Evolutionary conservation across 1,284 basidiomycete species (phyloP).

Genomic region (Tetrapyrgos nigripes): DNA sequence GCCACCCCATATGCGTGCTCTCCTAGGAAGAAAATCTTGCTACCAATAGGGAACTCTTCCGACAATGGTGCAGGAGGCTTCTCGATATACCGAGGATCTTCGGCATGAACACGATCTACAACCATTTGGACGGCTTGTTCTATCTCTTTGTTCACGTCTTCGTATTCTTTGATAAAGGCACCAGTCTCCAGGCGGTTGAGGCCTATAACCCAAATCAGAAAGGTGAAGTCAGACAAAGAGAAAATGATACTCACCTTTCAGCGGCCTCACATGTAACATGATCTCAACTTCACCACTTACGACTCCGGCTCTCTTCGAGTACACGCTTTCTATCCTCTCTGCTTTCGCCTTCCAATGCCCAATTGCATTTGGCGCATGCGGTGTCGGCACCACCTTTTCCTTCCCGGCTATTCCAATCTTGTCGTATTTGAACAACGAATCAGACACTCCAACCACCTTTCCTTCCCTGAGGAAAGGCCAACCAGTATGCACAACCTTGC

Average conservation of each 20-base stretch:
- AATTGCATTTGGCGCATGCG: slow-evolving; percentile 72
- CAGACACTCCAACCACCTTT: slow-evolving; percentile 86
- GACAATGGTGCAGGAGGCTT: slow-evolving; percentile 81
- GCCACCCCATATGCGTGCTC: slow-evolving; percentile 95
- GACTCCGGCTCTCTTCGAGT: slow-evolving; percentile 92
- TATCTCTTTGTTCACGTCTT: slow-evolving; percentile 79
- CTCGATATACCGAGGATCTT: slow-evolving; percentile 91
- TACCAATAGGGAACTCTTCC: slow-evolving; percentile 91
- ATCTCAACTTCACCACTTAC: slow-evolving; percentile 85
- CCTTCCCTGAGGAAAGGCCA: slow-evolving; percentile 98
- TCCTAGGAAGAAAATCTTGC: slow-evolving; percentile 95
- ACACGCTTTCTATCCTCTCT: slow-evolving; percentile 82
- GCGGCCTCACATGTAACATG: slow-evolving; percentile 82
- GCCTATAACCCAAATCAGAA: slow-evolving; percentile 49
- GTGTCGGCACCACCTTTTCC: slow-evolving; percentile 68
- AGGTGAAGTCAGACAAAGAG: background rate
- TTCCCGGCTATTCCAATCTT: slow-evolving; percentile 45
- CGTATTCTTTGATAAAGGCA: slow-evolving; percentile 95
- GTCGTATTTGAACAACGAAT: slow-evolving; percentile 89
- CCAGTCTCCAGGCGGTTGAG: slow-evolving; percentile 89
- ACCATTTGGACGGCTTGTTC: slow-evolving; percentile 89
- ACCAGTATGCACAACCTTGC: slow-evolving; percentile 79
- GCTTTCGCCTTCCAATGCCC: slow-evolving; percentile 80
- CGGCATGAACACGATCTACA: slow-evolving; percentile 78
- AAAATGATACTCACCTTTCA: slow-evolving; percentile 71